A percentile compares a stretch with the other conserved stretches of the same genome.
phyloP scores from a whole-genome alignment of 1,139 yeast genomes.

The Candida pseudoviswanathii region DNA sequence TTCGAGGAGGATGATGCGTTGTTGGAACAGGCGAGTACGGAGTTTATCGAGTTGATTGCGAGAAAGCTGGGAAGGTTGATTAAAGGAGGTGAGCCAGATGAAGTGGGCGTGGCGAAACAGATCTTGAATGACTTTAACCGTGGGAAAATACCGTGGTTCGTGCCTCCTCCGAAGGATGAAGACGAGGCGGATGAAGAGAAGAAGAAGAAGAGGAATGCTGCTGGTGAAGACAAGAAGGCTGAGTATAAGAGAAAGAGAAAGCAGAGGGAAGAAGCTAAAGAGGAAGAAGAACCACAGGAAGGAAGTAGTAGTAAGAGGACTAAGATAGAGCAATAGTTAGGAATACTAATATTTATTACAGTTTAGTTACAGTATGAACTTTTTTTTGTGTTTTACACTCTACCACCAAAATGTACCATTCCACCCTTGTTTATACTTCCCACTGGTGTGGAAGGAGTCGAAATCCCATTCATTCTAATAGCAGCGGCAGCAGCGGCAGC shows the following conservation, averaged over 20 bases:
- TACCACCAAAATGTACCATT: slow-evolving; percentile 35
- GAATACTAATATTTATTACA: neutral
- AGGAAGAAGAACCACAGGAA: slow-evolving; percentile 9
- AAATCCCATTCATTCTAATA: slow-evolving; percentile 19
- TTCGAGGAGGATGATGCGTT: slow-evolving; percentile 43
- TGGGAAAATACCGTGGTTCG: slow-evolving; percentile 98
- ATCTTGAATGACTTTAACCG: slow-evolving; percentile 92
- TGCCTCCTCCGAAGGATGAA: slow-evolving; percentile 83
- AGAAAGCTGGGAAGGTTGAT: slow-evolving; percentile 89
- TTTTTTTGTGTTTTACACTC: slow-evolving; percentile 2
- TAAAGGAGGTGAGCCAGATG: slow-evolving; percentile 98
- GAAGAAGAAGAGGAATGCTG: slow-evolving; percentile 12
- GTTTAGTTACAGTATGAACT: neutral
- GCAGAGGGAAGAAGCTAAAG: slow-evolving; percentile 33
- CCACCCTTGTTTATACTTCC: slow-evolving; percentile 24
- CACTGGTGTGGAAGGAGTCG: slow-evolving; percentile 29
- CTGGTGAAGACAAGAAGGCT: slow-evolving; percentile 59
- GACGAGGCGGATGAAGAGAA: slow-evolving; percentile 25
- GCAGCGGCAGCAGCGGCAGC: slow-evolving; percentile 1
- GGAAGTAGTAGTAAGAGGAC: neutral
- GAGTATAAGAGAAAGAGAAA: slow-evolving; percentile 54
- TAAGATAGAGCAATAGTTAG: slow-evolving; percentile 3
- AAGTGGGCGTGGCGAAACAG: slow-evolving; percentile 87
- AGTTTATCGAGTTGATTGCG: slow-evolving; percentile 87
- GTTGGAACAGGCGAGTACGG: slow-evolving; percentile 61